Evolutionary conservation across 2,329 filamentous ascomycete genomes (phyloP), one percentile per base, ranked within the genome.

Genomic region (Amauroascus verrucosus): DNA sequence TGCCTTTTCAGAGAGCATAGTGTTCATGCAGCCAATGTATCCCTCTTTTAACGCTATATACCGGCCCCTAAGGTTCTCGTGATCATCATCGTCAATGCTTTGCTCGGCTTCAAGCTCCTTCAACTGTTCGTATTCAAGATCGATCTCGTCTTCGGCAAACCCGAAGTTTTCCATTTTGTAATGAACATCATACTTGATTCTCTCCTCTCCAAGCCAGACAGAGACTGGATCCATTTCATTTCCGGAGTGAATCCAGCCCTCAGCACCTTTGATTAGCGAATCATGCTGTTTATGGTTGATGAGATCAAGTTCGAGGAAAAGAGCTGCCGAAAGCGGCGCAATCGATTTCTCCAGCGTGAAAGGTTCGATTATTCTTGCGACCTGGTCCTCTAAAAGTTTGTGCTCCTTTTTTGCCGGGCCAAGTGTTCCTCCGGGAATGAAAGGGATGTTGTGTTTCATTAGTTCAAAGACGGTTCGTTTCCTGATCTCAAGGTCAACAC

Each of bases 381-480:
- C 70, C 1, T 67, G 60, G 6, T 70, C 64, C 1, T 73, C 61
- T 1, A 81, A 57, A 0, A 65, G 64, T 53, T 68, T 70, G 43
- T 82, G 66, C 6, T 69, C 66, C 33, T 58, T 69, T 8, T 60
- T 67, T 6, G 77, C 71, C 11, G 65, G 64, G 0, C 58, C 57
- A 30, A 72, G 65, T 6, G 71, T 58, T 18, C 74, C 69, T 1
- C 75, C 75, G 22, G 65, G 59, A 8, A 76, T 59, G 7, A 60
- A 63, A 6, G 63, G 63, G 7, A 64, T 56, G 1, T 64, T 62
- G 2, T 64, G 59, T 2, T 58, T 63, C 11, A 65, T 77, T 1
- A 89, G 68, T 54, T 84, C 78, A 63, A 75, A 88, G 2, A 94
- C 62, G 0, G 82, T 88, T 13, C 81, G 77, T 50, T 79, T 73